These are phyloP conservation scores for Paraphoma sp. DNA, from an alignment of 2,329 filamentous ascomycete genomes.

Conservation along the genomic window DNA sequence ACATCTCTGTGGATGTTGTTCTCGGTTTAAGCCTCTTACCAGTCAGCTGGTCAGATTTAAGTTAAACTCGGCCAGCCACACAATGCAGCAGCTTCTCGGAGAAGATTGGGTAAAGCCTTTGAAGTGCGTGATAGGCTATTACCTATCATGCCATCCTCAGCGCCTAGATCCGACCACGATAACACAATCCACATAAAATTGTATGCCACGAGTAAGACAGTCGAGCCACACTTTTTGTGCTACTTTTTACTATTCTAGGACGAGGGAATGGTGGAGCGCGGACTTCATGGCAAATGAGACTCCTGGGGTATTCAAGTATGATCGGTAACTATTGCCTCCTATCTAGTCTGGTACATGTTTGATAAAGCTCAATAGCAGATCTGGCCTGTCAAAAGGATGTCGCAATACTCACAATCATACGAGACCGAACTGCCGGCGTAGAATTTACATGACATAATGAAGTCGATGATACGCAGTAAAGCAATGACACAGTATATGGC, in stretches of 20 bases:
- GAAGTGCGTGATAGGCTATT: not conserved
- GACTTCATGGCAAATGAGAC: not conserved
- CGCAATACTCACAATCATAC: too few species aligned
- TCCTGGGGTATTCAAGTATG: not conserved
- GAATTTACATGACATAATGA: too few species aligned
- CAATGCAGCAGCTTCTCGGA: not conserved
- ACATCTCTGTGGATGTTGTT: not conserved
- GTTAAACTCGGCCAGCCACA: not conserved
- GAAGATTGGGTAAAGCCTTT: not conserved
- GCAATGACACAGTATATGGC: too few species aligned
- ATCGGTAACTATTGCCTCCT: not conserved
- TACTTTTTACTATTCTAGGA: not conserved
- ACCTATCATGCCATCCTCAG: too few species aligned
- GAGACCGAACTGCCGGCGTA: too few species aligned
- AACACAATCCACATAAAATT: not conserved
- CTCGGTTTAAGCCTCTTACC: not conserved
- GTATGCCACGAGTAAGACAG: not conserved
- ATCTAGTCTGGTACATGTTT: not conserved
- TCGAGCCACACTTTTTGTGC: not conserved
- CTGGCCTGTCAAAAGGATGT: too few species aligned
- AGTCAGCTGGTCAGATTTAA: not conserved
- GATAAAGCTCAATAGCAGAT: too few species aligned
- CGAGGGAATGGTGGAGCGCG: slow-evolving; percentile 6
- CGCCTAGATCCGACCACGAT: not conserved
- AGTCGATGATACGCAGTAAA: too few species aligned